These are phyloP conservation scores for Cenchrus fungigraminus DNA, from an alignment of 176 grass and related monocot genomes.

Conservation along the genomic window DNA sequence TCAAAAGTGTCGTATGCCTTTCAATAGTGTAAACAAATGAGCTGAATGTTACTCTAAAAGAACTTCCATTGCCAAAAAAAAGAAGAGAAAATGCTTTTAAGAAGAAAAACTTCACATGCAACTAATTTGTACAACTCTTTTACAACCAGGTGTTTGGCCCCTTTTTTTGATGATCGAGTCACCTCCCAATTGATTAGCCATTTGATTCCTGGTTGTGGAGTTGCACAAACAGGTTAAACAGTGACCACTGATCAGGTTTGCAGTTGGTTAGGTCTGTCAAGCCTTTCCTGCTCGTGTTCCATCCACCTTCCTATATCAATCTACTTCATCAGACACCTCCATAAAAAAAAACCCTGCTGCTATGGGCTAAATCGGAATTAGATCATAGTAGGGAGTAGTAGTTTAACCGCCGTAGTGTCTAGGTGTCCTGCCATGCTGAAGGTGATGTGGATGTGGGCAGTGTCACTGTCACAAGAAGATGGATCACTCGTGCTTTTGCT, in stretches of 20 bases:
- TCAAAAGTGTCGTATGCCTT: not conserved
- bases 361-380: not conserved
- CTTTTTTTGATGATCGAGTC: not conserved
- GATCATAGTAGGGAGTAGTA: not conserved
- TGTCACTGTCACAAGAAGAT: not conserved
- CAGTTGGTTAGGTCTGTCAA: not conserved
- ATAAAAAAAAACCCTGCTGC: not conserved
- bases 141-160: not conserved
- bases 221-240: not conserved
- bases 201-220: slow-evolving; percentile 5
- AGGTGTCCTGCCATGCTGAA: not conserved
- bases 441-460: not conserved
- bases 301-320: not conserved
- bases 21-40: slow-evolving; percentile 2
- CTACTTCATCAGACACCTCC: not conserved
- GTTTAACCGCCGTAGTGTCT: not conserved
- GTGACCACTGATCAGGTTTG: not conserved
- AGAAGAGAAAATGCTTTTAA: not conserved
- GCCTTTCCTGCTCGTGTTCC: not conserved
- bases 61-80: not conserved
- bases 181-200: not conserved
- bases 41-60: not conserved
- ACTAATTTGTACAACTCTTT: not conserved
- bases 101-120: not conserved
- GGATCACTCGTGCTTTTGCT: no score